phyloP scores from a whole-genome alignment of 108 stramenopile species.

The Skeletonema menzelii region DNA sequence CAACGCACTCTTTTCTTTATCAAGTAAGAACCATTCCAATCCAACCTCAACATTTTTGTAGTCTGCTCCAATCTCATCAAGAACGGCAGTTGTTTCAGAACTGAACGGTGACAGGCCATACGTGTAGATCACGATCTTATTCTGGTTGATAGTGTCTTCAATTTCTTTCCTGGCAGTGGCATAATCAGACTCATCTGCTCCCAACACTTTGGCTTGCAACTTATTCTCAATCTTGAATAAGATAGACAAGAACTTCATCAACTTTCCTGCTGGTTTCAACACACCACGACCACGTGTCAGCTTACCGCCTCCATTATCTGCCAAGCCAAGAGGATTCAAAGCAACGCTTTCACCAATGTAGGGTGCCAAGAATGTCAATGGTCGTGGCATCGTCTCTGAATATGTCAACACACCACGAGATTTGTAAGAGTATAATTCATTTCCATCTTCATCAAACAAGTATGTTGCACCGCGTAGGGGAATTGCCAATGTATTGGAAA shows the following conservation, averaged over 20 bases:
- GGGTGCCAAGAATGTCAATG: slow-evolving; percentile 57
- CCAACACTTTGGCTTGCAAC: slow-evolving; percentile 28
- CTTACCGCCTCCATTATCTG: slow-evolving; percentile 40
- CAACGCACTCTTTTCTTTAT: slow-evolving; percentile 38
- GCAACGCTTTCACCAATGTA: slow-evolving; percentile 60
- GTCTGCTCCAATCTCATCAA: slow-evolving; percentile 51
- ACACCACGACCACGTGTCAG: slow-evolving; percentile 23
- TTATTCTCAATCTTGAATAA: slow-evolving; percentile 38
- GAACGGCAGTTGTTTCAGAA: slow-evolving; percentile 49
- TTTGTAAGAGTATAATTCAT: slow-evolving; percentile 51
- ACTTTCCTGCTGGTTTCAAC: slow-evolving; percentile 38
- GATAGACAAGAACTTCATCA: slow-evolving; percentile 21
- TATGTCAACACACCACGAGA: slow-evolving; percentile 65
- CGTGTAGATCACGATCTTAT: slow-evolving; percentile 66
- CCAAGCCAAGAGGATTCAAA: slow-evolving; percentile 59
- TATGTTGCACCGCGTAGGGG: slow-evolving; percentile 62
- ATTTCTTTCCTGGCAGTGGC: slow-evolving; percentile 46
- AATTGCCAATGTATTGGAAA: slow-evolving; percentile 44
- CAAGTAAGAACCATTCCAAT: slow-evolving; percentile 71
- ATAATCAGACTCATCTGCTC: slow-evolving; percentile 43
- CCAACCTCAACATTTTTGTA: slow-evolving; percentile 61
- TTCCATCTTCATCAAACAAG: slow-evolving; percentile 52
- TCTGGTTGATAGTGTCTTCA: slow-evolving; percentile 25
- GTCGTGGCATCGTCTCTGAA: slow-evolving; percentile 61
- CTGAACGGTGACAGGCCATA: slow-evolving; percentile 74